Evolutionary conservation across 768 basidiomycete genomes (phyloP).

Genomic region (Mycena sanguinolenta): DNA sequence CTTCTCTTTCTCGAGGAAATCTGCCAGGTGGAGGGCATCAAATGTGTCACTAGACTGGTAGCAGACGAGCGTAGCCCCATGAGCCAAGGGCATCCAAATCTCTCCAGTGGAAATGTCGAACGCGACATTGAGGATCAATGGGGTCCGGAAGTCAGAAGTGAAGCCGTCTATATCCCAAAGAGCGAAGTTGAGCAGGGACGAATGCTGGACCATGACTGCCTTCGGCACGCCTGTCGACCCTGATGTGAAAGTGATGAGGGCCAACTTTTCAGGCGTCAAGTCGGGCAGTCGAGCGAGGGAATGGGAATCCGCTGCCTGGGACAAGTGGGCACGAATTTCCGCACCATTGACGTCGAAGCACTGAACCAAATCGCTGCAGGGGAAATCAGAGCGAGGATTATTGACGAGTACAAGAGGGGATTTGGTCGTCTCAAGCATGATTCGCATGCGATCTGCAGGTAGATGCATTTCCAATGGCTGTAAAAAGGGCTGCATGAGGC

Average conservation of each 20-base stretch:
- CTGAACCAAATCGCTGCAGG: conserved; percentile 9
- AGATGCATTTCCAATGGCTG: conserved; percentile 12
- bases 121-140: conserved; percentile 10
- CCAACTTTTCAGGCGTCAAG: conserved; percentile 12
- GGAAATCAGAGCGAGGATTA: conserved; percentile 11
- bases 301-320: conserved; percentile 11
- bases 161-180: conserved; percentile 8
- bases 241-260: conserved; percentile 5
- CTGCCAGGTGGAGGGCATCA: conserved; percentile 9
- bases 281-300: conserved; percentile 9
- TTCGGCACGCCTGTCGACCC: conserved; percentile 10
- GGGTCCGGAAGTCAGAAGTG: conserved; percentile 14
- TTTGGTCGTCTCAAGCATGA: conserved; percentile 12
- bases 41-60: conserved; percentile 13
- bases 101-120: conserved; percentile 10
- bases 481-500: conserved; percentile 9
- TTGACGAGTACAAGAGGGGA: conserved; percentile 11
- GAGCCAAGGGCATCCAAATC: conserved; percentile 14
- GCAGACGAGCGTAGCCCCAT: conserved; percentile 10
- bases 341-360: conserved; percentile 8
- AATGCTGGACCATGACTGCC: conserved; percentile 11
- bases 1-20: conserved; percentile 15
- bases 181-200: conserved; percentile 14
- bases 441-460: conserved; percentile 9
- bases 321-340: conserved; percentile 5